Conservation (phyloP, 352 stramenopile genomes). For the Phytopythium chamaehyphon region DNA sequence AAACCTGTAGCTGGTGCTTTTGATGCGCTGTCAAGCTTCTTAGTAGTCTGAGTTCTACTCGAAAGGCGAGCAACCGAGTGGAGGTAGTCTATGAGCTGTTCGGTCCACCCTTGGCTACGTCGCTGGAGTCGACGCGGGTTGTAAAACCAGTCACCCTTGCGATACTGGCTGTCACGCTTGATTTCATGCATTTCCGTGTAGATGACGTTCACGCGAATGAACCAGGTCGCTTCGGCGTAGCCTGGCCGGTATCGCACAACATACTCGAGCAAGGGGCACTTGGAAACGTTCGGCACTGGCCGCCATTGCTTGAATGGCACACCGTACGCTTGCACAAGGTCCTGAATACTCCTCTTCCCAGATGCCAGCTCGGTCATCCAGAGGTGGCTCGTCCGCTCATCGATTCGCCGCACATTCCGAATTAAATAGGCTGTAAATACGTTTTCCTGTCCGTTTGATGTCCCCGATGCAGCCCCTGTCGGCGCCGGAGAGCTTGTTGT, state of each 20-base stretch:
- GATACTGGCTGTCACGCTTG: slow-evolving; percentile 54
- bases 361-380: slow-evolving; percentile 79
- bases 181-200: slow-evolving; percentile 87
- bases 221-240: slow-evolving; percentile 77
- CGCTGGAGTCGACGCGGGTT: slow-evolving; percentile 67
- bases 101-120: slow-evolving; percentile 72
- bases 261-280: slow-evolving; percentile 76
- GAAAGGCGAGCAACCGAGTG: slow-evolving; percentile 49
- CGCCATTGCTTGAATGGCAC: slow-evolving; percentile 86
- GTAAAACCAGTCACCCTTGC: slow-evolving; percentile 79
- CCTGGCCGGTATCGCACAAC: slow-evolving; percentile 71
- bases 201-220: slow-evolving; percentile 80
- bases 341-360: slow-evolving; percentile 52
- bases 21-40: slow-evolving; percentile 1
- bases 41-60: slow-evolving; percentile 16
- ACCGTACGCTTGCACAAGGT: slow-evolving; percentile 72
- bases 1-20: background rate
- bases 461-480: slow-evolving; percentile 1
- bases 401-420: slow-evolving; percentile 72
- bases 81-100: slow-evolving; percentile 74
- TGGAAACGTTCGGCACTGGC: slow-evolving; percentile 63
- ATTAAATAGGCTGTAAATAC: slow-evolving; percentile 81
- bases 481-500: background rate
- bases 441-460: slow-evolving; percentile 28
- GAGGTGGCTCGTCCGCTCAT: slow-evolving; percentile 69